Conservation (phyloP, 2,329 filamentous ascomycete genomes). For the Ceratocystis eucalypticola region DNA sequence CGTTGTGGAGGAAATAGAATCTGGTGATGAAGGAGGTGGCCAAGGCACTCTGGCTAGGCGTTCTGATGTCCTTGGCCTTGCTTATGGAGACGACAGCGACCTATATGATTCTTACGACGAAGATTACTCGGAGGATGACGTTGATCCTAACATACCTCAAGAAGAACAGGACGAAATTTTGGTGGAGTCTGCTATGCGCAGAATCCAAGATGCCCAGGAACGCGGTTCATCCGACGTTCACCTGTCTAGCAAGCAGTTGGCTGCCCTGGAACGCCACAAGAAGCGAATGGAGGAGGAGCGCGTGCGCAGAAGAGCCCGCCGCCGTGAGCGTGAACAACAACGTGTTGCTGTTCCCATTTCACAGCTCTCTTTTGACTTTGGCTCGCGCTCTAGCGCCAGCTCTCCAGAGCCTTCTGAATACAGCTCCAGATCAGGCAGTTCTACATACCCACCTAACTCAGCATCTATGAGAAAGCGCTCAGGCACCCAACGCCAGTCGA, state of each 20-base stretch:
- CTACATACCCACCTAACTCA: slow-evolving; percentile 16
- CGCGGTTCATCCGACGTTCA: slow-evolving; percentile 67
- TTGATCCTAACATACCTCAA: slow-evolving; percentile 40
- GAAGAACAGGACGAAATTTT: slow-evolving; percentile 59
- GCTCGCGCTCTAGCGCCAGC: slow-evolving; percentile 4
- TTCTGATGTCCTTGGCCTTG: slow-evolving; percentile 11
- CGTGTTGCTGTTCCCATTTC: slow-evolving; percentile 41
- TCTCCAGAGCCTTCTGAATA: slow-evolving; percentile 14
- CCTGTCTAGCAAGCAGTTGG: slow-evolving; percentile 66
- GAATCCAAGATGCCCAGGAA: slow-evolving; percentile 64
- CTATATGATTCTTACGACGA: slow-evolving; percentile 21
- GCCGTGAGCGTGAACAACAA: slow-evolving; percentile 29
- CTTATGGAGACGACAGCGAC: slow-evolving; percentile 18
- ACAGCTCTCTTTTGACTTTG: slow-evolving; percentile 27
- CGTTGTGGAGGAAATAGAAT: slow-evolving; percentile 54
- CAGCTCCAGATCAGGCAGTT: slow-evolving; percentile 1
- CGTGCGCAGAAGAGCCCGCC: slow-evolving; percentile 23
- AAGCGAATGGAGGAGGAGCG: slow-evolving; percentile 43
- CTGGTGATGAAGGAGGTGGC: slow-evolving; percentile 35
- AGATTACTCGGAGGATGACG: slow-evolving; percentile 35
- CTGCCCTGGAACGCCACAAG: slow-evolving; percentile 57
- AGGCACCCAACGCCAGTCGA: slow-evolving; percentile 10
- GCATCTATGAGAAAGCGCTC: slow-evolving; percentile 13
- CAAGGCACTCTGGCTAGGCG: slow-evolving; percentile 17
- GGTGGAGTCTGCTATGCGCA: slow-evolving; percentile 63